Base-by-base conservation (phyloP, 129 eudicot genomes). In the Mikania micrantha region DNA sequence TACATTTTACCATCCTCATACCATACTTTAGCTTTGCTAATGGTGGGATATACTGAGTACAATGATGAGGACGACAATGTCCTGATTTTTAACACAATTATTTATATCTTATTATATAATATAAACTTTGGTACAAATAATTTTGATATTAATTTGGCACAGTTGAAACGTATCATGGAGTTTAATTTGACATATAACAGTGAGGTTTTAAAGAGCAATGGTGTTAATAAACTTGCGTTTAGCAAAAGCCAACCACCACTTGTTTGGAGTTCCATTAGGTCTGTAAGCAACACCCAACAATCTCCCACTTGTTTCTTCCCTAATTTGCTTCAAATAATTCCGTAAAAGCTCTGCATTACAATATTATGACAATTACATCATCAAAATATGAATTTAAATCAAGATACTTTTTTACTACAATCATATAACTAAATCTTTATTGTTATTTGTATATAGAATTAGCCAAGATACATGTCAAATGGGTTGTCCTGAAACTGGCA, bases 201-300 rank as follows among this genome's bases (percentile, higher is more conserved):
- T 31, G 35, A 22, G 36, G 1, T 47, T 59, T 16, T 60, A 76
- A 22, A 76, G 64, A 29, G 80, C 70, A 31, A 92, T 83, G 17
- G 91, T 79, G 78, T 88, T 92, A 82, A 92, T 87, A 52, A 92
- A 88, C 70, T 84, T 86, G 21, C 95, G 78, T 85, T 88, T 93
- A 28, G 98, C 98, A 75, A 93, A 93, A 27, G 98, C 96, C 66
- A 93, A 69, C 98, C 98, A 93, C 98, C 98, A 93, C 64, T 93
- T 93, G 36, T 93, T 93, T 63, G 98, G 98, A 60, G 96, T 88
- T 59, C 98, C 98, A 50, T 93, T 93, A 24, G 87, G 77, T 67
- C 98, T 80, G 59, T 93, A 93, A 1, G 96, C 99, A 66, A 93
- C 96, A 11, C 96, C 81, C 78, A 93, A 50, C 57, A 93, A 73